A percentile compares a stretch with the other conserved stretches of the same genome.
Conservation (phyloP, 768 basidiomycete genomes). For the Strobilomyces dryophilus region DNA sequence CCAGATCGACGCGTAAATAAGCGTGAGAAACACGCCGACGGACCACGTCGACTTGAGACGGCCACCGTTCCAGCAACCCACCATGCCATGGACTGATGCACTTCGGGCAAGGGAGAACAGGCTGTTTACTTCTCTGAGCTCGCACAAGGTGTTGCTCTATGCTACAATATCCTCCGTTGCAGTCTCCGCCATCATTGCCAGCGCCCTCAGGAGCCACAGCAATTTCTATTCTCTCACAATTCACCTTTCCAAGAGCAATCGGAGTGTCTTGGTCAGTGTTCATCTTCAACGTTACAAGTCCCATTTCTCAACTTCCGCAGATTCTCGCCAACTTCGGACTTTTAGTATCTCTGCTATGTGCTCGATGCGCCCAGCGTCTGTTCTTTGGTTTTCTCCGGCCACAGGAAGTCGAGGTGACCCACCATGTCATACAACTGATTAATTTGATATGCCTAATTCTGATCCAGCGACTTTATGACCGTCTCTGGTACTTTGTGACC, state of each 20-base stretch:
- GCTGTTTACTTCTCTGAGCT: conserved; percentile 45
- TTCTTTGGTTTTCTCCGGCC: conserved; percentile 90
- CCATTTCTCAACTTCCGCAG: conserved; percentile 37
- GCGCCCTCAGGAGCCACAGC: conserved; percentile 76
- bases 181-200: conserved; percentile 67
- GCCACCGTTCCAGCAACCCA: background rate
- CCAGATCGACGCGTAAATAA: background rate
- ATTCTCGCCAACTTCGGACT: conserved; percentile 89
- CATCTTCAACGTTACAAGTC: background rate
- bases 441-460: background rate
- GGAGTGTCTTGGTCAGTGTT: conserved; percentile 78
- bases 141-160: conserved; percentile 70
- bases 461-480: conserved; percentile 87
- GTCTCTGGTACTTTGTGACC: conserved; percentile 96
- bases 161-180: conserved; percentile 60
- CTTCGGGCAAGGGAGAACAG: conserved; percentile 50
- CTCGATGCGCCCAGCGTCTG: conserved; percentile 73
- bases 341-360: conserved; percentile 69
- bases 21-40: conserved; percentile 14
- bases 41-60: conserved; percentile 12
- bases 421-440: background rate
- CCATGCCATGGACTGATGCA: conserved; percentile 49
- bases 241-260: conserved; percentile 86
- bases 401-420: conserved; percentile 84
- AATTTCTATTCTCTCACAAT: conserved; percentile 96